A percentile compares a stretch with the other conserved stretches of the same genome.
Evolutionary conservation across 179 eudicot species (phyloP).

Genomic region (Beta corolliflora): DNA sequence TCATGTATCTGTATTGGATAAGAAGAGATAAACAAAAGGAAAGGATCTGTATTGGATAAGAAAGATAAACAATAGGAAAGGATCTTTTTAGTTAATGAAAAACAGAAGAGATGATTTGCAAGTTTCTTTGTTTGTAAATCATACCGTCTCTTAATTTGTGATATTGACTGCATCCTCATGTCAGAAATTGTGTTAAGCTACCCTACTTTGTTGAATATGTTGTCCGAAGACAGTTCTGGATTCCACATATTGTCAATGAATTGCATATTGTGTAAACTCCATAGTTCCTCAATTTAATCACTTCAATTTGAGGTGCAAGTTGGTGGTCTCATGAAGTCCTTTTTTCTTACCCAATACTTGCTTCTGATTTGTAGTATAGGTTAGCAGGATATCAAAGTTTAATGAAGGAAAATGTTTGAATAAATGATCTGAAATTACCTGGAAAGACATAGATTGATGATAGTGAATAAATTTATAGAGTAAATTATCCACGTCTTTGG

Average conservation of each 20-base stretch:
- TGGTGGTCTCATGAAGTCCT: not conserved
- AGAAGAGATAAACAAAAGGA: not conserved
- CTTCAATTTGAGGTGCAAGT: not conserved
- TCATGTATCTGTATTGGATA: not conserved
- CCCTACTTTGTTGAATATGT: not conserved
- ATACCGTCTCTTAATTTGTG: too few species aligned
- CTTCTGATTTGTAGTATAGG: not conserved
- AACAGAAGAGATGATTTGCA: not conserved
- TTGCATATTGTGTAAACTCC: not conserved
- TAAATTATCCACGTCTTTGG: not conserved
- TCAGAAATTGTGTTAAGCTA: not conserved
- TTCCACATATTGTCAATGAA: not conserved
- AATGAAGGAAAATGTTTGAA: not conserved
- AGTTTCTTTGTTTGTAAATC: slow-evolving; percentile 4
- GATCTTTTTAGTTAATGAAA: not conserved
- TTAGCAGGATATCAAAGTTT: not conserved
- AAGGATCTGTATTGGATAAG: not conserved
- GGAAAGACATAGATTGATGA: not conserved
- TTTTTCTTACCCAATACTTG: not conserved
- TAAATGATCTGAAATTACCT: not conserved
- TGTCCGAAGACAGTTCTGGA: not conserved
- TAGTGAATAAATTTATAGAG: not conserved
- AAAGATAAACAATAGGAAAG: not conserved
- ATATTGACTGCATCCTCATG: not conserved
- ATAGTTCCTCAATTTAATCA: not conserved